phyloP scores from a whole-genome alignment of 192 early-diverging fungal species.

The Phycomyces blakesleeanus region DNA sequence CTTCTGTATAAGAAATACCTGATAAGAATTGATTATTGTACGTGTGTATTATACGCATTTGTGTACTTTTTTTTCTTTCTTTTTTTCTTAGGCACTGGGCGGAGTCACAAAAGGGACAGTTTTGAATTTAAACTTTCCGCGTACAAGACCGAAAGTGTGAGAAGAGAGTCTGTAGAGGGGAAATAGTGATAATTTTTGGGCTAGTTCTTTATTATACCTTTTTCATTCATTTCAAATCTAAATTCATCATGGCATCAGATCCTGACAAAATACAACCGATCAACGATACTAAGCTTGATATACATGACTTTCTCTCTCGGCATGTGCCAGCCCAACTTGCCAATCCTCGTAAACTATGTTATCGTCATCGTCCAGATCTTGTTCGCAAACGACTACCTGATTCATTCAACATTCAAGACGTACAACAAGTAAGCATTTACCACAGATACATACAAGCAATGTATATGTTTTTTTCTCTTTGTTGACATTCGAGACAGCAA shows the following conservation, averaged over 20 bases:
- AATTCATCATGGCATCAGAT: not conserved
- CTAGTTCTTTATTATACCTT: too few relatives aligned
- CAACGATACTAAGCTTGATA: slow-evolving; percentile 10
- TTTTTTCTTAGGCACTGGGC: too few relatives aligned
- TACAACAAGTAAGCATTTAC: slow-evolving; percentile 43
- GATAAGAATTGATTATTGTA: too few relatives aligned
- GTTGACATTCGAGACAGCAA: slow-evolving; percentile 32
- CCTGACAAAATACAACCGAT: not conserved
- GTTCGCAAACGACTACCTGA: slow-evolving; percentile 46
- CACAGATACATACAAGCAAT: not conserved
- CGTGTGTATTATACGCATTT: too few relatives aligned
- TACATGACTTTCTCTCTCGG: slow-evolving; percentile 28
- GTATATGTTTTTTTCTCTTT: not conserved
- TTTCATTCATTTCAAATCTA: not conserved
- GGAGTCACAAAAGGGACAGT: too few relatives aligned
- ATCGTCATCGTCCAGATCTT: slow-evolving; percentile 58
- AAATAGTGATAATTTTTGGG: too few relatives aligned
- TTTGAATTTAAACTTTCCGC: too few relatives aligned
- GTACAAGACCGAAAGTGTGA: too few relatives aligned
- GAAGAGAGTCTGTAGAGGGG: too few relatives aligned
- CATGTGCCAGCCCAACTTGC: slow-evolving; percentile 30
- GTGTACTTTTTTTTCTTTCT: too few relatives aligned
- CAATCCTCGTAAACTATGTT: slow-evolving; percentile 37
- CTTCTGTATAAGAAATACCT: too few relatives aligned
- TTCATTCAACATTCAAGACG: slow-evolving; percentile 41